Evolutionary conservation across 73 alveolate genomes (phyloP), one percentile per base, ranked within the genome.

Genomic region (Blepharisma japonicum): DNA sequence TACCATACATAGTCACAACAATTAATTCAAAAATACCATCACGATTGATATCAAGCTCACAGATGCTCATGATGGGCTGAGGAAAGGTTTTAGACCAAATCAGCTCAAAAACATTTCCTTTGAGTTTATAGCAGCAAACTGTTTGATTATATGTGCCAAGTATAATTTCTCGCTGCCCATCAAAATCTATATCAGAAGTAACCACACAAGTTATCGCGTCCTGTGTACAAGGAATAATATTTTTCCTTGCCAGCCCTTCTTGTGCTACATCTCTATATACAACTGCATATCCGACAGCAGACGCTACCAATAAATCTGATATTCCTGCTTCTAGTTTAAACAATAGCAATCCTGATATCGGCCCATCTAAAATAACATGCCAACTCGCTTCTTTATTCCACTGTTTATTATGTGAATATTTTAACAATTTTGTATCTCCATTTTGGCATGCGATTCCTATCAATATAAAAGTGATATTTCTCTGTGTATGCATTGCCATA

Each of bases 161-260:
- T 8, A 61, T 61, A 18, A 61, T 14, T 39, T 61, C 74, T 61
- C 23, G 14, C 23, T 61, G 74, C 18, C 74, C 74, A 25, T 61
- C 74, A 61, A 61, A 61, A 25, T 61, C 74, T 0, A 61, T 39
- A 61, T 61, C 74, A 18, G 47, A n/a, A 18, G 74, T 39, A 20
- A 25, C 47, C 2, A 39, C 74, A 25, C 74, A 61, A 9, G 74
- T 61, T 61, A 61, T n/a, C 39, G 74, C 74, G 5, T 61, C 74
- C 14, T n/a, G 47, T 20, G 50, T 14, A 14, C 18, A 9, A 8
- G 74, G 74, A 25, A 61, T 61, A 14, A 61, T 25, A 11, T 14
- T 25, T 25, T 25, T 14, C 23, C 23, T 61, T 25, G 14, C 74
- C 0, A 61, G 39, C n/a, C 23, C 18, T 14, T 61, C 46, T 25